phyloP scores from a whole-genome alignment of 148 eudicot genomes.

The Chenopodium album region DNA sequence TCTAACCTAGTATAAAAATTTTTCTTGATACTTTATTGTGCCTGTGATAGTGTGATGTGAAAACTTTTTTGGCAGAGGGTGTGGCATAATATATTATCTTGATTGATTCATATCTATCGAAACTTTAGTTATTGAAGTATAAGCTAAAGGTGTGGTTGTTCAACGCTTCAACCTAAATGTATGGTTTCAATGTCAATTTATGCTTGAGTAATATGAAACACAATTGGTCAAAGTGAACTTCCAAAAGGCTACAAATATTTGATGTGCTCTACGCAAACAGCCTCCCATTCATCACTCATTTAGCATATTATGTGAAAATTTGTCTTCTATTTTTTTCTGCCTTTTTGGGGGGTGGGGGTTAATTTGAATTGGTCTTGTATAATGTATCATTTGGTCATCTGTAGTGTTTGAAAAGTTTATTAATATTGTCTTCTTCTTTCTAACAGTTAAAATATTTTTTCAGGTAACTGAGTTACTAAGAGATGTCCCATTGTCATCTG shows the following conservation, averaged over 20 bases:
- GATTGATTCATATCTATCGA: neutral
- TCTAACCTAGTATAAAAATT: no score
- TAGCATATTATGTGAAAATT: neutral
- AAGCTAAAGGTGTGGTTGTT: neutral
- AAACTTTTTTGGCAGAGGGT: neutral
- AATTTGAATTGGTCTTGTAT: no score
- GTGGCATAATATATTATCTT: neutral
- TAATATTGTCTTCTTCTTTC: neutral
- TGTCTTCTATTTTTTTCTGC: no score
- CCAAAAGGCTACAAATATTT: no score
- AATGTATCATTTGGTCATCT: neutral
- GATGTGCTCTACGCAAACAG: neutral
- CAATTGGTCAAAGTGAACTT: neutral
- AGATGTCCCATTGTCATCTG: constrained; percentile 52
- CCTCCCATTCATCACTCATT: neutral
- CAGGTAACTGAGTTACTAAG: constrained; percentile 78
- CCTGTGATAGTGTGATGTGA: neutral
- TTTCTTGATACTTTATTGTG: neutral
- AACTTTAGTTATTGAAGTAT: neutral
- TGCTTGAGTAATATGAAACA: neutral
- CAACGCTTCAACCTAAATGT: neutral
- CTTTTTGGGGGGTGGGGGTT: no score
- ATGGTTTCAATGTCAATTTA: neutral
- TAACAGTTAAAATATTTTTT: constrained; percentile 7
- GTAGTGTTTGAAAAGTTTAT: neutral